Base-by-base conservation (phyloP, 129 eudicot species). In the Chrysanthemum seticuspe region DNA sequence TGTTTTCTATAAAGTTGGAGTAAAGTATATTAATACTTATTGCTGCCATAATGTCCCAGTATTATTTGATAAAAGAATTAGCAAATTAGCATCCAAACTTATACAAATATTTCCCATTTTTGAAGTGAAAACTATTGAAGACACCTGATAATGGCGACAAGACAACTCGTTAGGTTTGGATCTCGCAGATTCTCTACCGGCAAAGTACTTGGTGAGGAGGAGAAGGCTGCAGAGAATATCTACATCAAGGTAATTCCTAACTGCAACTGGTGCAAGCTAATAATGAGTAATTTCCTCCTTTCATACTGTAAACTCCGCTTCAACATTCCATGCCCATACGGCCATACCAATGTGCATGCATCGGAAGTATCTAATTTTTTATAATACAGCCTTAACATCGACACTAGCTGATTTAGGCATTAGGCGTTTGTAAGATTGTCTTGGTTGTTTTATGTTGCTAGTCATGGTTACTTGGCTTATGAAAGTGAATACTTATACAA, bases 171-270 rank as follows among this genome's bases (percentile, higher is more conserved):
- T 54, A 94, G 97, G 64, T 76, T 73, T 64, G 65, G 90, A 21
- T 76, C 86, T 25, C 90, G 96, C 36, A 84, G 93, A 84, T 74
- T 94, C 77, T 90, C 97, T 10, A 84, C 87, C 61, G 96, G 96
- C 75, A 90, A 84, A 78, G 74, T 94, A 14, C 85, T 94, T 14
- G 71, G 89, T 51, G 96, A 94, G 88, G 98, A 94, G 85, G 98
- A 94, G 82, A 90, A 86, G 72, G 98, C 98, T 83, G 97, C 97
- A 34, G 98, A 94, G 79, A 94, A 94, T 83, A 73, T 94, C 79
- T 90, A 82, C 78, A 90, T 94, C 64, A 90, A 88, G 97, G 97
- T 93, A 77, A 65, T 15, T 29, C 31, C 2, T 45, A 47, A 31
- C 12, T 25, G 29, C 34, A 48, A 14, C 2, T 6, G 5, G 36